Conservation (phyloP, 768 basidiomycete species). For the Tylopilus felleus region DNA sequence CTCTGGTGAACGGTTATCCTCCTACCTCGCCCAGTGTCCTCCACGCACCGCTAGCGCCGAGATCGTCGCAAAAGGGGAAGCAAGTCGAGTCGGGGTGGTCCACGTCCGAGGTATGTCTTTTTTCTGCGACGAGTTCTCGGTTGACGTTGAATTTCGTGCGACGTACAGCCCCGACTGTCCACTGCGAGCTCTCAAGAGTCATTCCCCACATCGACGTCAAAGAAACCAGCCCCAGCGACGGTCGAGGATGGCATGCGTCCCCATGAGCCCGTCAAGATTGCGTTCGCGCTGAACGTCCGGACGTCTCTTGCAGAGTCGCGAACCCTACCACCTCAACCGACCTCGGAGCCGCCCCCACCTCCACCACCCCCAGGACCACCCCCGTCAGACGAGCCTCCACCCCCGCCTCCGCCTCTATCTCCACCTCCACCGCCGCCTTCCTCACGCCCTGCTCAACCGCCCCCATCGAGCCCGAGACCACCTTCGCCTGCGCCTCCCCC, state of each 20-base stretch:
- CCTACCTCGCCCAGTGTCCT: conserved; percentile 24
- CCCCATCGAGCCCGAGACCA: conserved; percentile 20
- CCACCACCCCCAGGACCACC: conserved; percentile 33
- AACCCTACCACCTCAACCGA: conserved; percentile 35
- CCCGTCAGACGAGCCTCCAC: conserved; percentile 27
- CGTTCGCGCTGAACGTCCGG: conserved; percentile 31
- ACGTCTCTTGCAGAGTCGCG: conserved; percentile 25
- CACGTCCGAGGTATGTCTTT: conserved; percentile 32
- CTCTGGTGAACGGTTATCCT: conserved; percentile 43
- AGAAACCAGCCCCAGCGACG: conserved; percentile 19
- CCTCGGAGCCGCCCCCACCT: conserved; percentile 38
- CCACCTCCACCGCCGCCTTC: conserved; percentile 29
- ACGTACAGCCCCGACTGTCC: conserved; percentile 15
- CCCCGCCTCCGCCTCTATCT: conserved; percentile 24
- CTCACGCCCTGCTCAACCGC: conserved; percentile 25
- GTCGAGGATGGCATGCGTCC: conserved; percentile 31
- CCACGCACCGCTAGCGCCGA: conserved; percentile 32
- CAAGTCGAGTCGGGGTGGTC: conserved; percentile 37
- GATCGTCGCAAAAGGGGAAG: conserved; percentile 40
- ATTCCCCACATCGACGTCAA: conserved; percentile 9
- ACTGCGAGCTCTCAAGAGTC: conserved; percentile 13
- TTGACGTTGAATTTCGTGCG: conserved; percentile 8
- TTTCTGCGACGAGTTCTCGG: not conserved
- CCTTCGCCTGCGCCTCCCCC: conserved; percentile 16
- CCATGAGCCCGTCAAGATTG: conserved; percentile 32